Conservation (phyloP, 805 yeast genomes). For the Ogataea thermomethanolica region DNA sequence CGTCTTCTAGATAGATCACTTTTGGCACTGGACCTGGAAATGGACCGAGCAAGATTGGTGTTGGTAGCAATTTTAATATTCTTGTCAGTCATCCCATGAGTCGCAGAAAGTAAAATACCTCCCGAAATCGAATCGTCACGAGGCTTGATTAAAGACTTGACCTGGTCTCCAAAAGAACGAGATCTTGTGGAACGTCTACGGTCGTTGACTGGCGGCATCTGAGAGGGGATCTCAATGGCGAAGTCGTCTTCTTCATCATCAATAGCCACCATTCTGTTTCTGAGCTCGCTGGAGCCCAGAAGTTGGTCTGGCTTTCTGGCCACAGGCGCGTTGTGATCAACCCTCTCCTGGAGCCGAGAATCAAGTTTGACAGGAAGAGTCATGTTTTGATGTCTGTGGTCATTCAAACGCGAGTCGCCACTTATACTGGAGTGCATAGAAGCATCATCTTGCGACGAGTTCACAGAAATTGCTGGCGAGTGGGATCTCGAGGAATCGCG, state of each 20-base stretch:
- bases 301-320: constrained; percentile 19
- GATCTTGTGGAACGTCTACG: constrained; percentile 30
- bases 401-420: constrained; percentile 35
- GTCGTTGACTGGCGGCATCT: constrained; percentile 7
- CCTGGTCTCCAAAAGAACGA: constrained; percentile 42
- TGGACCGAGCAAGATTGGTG: constrained; percentile 23
- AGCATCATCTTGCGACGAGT: constrained; percentile 30
- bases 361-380: constrained; percentile 34
- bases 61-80: constrained; percentile 20
- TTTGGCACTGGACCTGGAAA: constrained; percentile 32
- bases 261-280: constrained; percentile 28
- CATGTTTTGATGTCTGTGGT: constrained; percentile 34
- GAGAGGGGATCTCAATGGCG: constrained; percentile 22
- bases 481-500: constrained; percentile 22
- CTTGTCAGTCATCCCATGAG: constrained; percentile 5
- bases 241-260: constrained; percentile 31
- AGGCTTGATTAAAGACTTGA: constrained; percentile 35
- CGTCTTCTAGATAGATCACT: constrained; percentile 27
- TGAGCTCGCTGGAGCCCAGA: constrained; percentile 29
- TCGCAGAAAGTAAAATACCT: constrained; percentile 30
- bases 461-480: constrained; percentile 28
- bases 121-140: constrained; percentile 31
- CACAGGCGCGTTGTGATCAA: constrained; percentile 5
- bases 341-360: constrained; percentile 18
- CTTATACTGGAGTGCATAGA: constrained; percentile 35